phyloP scores from a whole-genome alignment of 2,329 filamentous ascomycete species.

The Chaetothyriales sp. region DNA sequence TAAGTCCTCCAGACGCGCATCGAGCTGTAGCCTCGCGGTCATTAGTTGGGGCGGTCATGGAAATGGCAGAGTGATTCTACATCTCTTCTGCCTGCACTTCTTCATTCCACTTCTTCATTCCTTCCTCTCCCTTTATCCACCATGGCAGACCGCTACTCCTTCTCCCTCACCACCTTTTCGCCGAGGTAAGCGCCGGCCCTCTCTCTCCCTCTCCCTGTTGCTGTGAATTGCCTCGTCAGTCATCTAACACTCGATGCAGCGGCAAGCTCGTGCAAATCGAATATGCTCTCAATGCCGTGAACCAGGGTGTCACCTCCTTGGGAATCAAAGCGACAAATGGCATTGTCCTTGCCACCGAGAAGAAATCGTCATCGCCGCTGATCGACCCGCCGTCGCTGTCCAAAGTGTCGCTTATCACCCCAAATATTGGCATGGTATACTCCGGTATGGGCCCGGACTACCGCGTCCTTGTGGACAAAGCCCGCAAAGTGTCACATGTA shows the following conservation, averaged over 20 bases:
- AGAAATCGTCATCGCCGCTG: constrained; percentile 96
- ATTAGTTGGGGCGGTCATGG: neutral
- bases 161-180: constrained; percentile 98
- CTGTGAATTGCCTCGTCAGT: constrained; percentile 29
- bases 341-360: constrained; percentile 96
- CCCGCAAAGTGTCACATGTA: constrained; percentile 94
- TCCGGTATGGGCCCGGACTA: constrained; percentile 98
- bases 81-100: neutral
- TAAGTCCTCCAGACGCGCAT: neutral
- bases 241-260: constrained; percentile 34
- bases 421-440: constrained; percentile 99
- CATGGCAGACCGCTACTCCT: constrained; percentile 98
- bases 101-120: neutral
- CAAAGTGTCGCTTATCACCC: constrained; percentile 95
- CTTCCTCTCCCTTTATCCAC: neutral
- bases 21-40: neutral
- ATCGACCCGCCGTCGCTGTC: constrained; percentile 89
- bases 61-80: neutral
- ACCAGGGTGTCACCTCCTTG: constrained; percentile 94
- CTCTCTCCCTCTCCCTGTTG: constrained; percentile 5
- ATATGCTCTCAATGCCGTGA: constrained; percentile 97
- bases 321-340: constrained; percentile 99
- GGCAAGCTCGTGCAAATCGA: constrained; percentile 99
- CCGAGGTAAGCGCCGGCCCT: constrained; percentile 58
- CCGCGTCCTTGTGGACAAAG: constrained; percentile 90